Percentiles rank a stretch among this genome's conserved stretches.
phyloP scores from a whole-genome alignment of 2,329 filamentous ascomycete species.

The Penicillium corylophilum region DNA sequence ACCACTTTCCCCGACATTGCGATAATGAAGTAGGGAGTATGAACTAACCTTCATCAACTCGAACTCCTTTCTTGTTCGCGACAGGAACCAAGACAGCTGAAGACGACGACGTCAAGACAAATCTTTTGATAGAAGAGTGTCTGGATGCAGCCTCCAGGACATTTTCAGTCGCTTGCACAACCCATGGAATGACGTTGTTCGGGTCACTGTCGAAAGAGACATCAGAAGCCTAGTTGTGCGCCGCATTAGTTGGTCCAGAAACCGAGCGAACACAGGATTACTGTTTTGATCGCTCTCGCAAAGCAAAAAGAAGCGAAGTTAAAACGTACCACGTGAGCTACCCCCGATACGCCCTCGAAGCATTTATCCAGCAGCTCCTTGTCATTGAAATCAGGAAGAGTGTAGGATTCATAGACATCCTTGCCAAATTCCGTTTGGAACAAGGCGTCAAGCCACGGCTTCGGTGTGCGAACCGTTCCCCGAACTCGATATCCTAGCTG shows the following conservation, averaged over 20 bases:
- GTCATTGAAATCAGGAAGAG: neutral
- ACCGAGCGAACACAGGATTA: neutral
- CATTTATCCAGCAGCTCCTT: neutral
- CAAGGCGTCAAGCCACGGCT: neutral
- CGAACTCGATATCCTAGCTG: neutral
- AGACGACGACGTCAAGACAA: neutral
- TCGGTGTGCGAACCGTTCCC: neutral
- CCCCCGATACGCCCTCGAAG: neutral
- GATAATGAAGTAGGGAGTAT: neutral
- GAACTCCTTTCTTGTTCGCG: neutral
- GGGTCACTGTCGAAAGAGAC: neutral
- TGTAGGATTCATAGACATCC: neutral
- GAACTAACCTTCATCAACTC: neutral
- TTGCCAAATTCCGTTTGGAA: neutral
- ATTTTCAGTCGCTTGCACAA: neutral
- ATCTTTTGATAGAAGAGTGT: neutral
- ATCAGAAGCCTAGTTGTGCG: neutral
- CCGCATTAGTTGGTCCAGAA: neutral
- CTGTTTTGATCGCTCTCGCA: neutral
- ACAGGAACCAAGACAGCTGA: neutral
- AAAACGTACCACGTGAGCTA: neutral
- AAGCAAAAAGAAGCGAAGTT: neutral
- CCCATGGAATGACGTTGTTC: neutral
- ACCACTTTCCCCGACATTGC: neutral
- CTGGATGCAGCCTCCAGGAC: neutral